Conservation (phyloP, 2,329 filamentous ascomycete genomes). For the Exophiala mesophila region DNA sequence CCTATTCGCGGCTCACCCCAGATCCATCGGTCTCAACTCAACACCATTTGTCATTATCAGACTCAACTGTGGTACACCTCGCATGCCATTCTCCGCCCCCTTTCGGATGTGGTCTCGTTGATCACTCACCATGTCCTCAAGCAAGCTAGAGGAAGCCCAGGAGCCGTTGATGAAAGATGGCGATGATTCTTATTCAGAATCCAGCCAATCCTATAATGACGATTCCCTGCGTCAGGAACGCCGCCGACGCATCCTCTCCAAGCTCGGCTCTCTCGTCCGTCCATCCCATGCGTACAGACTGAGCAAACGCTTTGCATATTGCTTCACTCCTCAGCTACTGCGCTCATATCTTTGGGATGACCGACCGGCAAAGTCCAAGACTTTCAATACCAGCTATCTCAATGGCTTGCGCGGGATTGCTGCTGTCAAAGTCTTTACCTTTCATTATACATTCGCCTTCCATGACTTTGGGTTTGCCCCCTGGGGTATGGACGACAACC, state of each 20-base stretch:
- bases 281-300: slow-evolving; percentile 18
- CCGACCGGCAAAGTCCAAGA: slow-evolving; percentile 17
- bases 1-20: too few relatives aligned
- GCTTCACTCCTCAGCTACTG: slow-evolving; percentile 20
- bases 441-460: slow-evolving; percentile 38
- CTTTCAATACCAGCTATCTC: slow-evolving; percentile 25
- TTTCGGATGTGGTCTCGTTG: background rate
- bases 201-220: background rate
- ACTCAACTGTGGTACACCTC: too few relatives aligned
- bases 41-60: too few relatives aligned
- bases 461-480: slow-evolving; percentile 40
- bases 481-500: slow-evolving; percentile 32
- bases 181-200: background rate
- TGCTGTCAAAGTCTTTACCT: slow-evolving; percentile 43
- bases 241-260: slow-evolving; percentile 10
- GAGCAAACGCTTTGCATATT: slow-evolving; percentile 23
- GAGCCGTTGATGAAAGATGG: background rate
- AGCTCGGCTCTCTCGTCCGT: slow-evolving; percentile 10
- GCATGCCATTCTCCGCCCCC: too few relatives aligned
- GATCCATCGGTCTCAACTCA: too few relatives aligned
- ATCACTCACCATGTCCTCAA: background rate
- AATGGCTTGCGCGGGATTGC: slow-evolving; percentile 42
- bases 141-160: background rate
- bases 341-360: slow-evolving; percentile 22
- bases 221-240: slow-evolving; percentile 8